A percentile compares a stretch with the other conserved stretches of the same genome.
phyloP scores from a whole-genome alignment of 345 rosid species.

The rapeseed (Brassica napus) region DNA sequence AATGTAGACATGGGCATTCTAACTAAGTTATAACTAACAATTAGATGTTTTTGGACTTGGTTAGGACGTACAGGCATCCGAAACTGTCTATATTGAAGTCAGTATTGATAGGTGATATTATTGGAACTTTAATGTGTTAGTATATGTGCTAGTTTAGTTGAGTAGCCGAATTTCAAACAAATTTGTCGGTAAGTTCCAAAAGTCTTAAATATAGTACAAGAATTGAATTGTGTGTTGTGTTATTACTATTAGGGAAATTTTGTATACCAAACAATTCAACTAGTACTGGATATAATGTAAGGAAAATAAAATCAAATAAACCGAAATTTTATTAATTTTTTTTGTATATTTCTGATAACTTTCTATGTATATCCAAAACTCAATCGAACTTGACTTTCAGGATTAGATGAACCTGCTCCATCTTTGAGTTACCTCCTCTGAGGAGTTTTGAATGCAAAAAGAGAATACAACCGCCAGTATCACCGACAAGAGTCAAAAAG shows the following conservation, averaged over 20 bases:
- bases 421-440: constrained; percentile 15
- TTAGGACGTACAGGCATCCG: background rate
- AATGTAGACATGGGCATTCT: background rate
- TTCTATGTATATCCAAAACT: background rate
- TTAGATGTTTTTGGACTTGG: background rate
- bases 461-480: constrained; percentile 37
- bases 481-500: constrained; percentile 38
- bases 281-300: no score
- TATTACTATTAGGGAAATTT: background rate
- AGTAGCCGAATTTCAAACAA: background rate
- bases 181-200: background rate
- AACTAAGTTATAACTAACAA: background rate
- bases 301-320: background rate
- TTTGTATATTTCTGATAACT: background rate
- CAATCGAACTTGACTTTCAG: background rate
- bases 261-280: no score
- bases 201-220: background rate
- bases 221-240: background rate
- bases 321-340: background rate
- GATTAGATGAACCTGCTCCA: constrained; percentile 12
- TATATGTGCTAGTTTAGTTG: background rate
- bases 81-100: background rate
- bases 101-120: background rate
- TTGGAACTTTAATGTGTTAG: background rate
- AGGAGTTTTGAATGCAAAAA: constrained; percentile 31